Conservation (phyloP, 2,329 filamentous ascomycete species). For the Aspergillus sojae region DNA sequence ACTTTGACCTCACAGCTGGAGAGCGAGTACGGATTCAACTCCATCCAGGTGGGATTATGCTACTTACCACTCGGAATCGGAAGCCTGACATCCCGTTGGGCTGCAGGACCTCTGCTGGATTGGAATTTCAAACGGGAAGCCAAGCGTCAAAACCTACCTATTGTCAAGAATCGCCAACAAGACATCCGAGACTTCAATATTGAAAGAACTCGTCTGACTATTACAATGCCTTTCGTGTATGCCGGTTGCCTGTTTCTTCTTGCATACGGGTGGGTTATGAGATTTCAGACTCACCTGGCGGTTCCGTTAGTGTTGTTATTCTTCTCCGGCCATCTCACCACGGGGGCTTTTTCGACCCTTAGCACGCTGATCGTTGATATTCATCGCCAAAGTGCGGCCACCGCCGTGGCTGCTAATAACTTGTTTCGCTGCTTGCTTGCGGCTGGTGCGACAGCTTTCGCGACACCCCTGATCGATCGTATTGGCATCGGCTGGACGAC, state of each 20-base stretch:
- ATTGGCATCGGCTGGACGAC: constrained; percentile 32
- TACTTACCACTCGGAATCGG: constrained; percentile 24
- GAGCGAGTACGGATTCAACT: constrained; percentile 21
- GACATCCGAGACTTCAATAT: constrained; percentile 58
- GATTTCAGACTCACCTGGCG: constrained; percentile 34
- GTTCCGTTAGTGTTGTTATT: constrained; percentile 39
- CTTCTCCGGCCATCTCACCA: constrained; percentile 35
- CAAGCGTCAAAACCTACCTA: constrained; percentile 53
- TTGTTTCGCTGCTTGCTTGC: constrained; percentile 27
- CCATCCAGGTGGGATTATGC: constrained; percentile 28
- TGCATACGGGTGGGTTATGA: constrained; percentile 43
- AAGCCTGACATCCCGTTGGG: constrained; percentile 33
- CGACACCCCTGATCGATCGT: constrained; percentile 22
- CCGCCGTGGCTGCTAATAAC: constrained; percentile 27
- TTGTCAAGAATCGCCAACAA: constrained; percentile 46
- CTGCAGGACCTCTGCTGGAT: constrained; percentile 55
- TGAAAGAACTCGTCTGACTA: constrained; percentile 41
- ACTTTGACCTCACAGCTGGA: constrained; percentile 48
- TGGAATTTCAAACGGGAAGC: constrained; percentile 69
- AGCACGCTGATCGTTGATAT: constrained; percentile 51
- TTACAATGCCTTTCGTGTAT: constrained; percentile 37
- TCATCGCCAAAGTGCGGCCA: constrained; percentile 23
- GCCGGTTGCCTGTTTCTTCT: constrained; percentile 29
- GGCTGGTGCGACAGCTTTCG: constrained; percentile 25
- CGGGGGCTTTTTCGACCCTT: constrained; percentile 40